Conservation (phyloP, 1,139 yeast genomes). For the Magnusiomyces fungicola region DNA sequence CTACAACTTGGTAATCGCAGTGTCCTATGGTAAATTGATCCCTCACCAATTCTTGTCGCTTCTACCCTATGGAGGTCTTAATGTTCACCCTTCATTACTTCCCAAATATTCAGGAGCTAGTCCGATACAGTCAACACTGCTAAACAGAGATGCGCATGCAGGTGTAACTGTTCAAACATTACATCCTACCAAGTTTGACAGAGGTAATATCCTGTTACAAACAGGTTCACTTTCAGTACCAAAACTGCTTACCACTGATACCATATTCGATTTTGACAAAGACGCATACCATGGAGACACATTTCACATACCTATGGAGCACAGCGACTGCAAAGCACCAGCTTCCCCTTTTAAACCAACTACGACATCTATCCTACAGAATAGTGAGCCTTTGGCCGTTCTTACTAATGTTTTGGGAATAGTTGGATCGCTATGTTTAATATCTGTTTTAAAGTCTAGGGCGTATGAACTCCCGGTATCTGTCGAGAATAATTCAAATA, state of each 20-base stretch:
- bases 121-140: constrained; percentile 74
- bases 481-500: constrained; percentile 16
- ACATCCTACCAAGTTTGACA: constrained; percentile 81
- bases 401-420: constrained; percentile 46
- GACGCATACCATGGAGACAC: too few species aligned
- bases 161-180: constrained; percentile 89
- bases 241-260: background rate
- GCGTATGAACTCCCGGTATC: constrained; percentile 27
- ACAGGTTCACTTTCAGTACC: constrained; percentile 5
- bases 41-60: constrained; percentile 49
- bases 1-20: constrained; percentile 73
- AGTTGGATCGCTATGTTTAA: constrained; percentile 44
- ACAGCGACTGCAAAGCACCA: too few species aligned
- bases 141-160: constrained; percentile 54
- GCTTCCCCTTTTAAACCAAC: too few species aligned
- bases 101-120: constrained; percentile 86
- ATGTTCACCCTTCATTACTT: constrained; percentile 86
- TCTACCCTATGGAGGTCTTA: constrained; percentile 61
- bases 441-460: background rate
- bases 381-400: too few species aligned
- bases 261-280: too few species aligned
- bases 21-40: constrained; percentile 77
- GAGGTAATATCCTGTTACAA: constrained; percentile 51
- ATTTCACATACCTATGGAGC: too few species aligned
- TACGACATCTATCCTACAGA: too few species aligned